A percentile compares a stretch with the other conserved stretches of the same genome.
Conservation (phyloP, 768 basidiomycete species). For the Cytidiella melzeri region DNA sequence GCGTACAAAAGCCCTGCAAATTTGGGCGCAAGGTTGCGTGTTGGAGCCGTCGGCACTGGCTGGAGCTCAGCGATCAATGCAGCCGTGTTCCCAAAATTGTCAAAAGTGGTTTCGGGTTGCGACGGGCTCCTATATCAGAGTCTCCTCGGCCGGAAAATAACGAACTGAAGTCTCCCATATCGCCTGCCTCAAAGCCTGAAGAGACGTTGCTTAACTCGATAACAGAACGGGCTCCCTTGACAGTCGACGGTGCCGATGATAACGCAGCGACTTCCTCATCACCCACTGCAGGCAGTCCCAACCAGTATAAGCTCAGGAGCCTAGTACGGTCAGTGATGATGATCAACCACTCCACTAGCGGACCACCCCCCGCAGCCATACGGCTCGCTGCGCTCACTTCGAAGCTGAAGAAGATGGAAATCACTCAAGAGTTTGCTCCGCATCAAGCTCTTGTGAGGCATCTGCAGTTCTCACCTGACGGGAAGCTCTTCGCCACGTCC, state of each 20-base stretch:
- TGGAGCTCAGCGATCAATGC: constrained; percentile 14
- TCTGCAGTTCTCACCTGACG: constrained; percentile 73
- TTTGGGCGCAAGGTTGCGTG: constrained; percentile 11
- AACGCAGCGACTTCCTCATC: constrained; percentile 9
- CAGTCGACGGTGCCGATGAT: constrained; percentile 14
- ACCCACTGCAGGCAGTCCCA: constrained; percentile 13
- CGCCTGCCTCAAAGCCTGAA: constrained; percentile 14
- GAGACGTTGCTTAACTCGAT: constrained; percentile 14
- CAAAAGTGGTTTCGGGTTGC: constrained; percentile 1
- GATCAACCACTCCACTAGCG: constrained; percentile 27
- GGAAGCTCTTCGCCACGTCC: constrained; percentile 67
- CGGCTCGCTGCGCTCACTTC: constrained; percentile 52
- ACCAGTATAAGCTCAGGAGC: constrained; percentile 33
- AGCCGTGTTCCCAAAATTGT: constrained; percentile 1
- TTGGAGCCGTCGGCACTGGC: constrained; percentile 15
- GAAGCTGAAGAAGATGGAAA: constrained; percentile 45
- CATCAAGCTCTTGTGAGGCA: constrained; percentile 67
- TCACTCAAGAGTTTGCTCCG: constrained; percentile 55
- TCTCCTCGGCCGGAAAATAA: constrained; percentile 1
- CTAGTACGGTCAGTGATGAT: constrained; percentile 44
- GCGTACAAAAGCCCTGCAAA: constrained; percentile 20
- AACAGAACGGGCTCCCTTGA: constrained; percentile 18
- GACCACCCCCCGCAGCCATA: constrained; percentile 22
- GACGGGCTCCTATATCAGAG: background rate
- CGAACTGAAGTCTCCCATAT: constrained; percentile 8